Percentiles rank a stretch among this genome's conserved stretches.
phyloP scores from a whole-genome alignment of 2,329 filamentous ascomycete genomes.

The Thermothelomyces thermophilus region DNA sequence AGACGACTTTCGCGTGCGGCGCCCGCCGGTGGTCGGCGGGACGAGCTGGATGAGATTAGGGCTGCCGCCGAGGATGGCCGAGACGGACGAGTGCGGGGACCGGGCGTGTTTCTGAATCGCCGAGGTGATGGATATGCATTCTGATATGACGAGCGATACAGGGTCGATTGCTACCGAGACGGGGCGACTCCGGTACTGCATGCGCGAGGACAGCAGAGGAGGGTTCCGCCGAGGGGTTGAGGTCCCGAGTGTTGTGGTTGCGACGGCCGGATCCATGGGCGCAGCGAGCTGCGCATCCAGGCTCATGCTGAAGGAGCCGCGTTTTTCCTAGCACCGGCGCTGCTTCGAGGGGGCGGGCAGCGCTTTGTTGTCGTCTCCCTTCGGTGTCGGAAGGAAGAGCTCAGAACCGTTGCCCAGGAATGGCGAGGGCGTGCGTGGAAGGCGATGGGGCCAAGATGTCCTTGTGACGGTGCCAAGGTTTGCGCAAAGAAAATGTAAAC shows the following conservation, averaged over 20 bases:
- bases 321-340: background rate
- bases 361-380: background rate
- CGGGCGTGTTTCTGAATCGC: constrained; percentile 96
- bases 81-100: constrained; percentile 92
- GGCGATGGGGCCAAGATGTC: constrained; percentile 9
- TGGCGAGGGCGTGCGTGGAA: background rate
- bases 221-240: constrained; percentile 24
- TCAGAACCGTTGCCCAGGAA: background rate
- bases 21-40: constrained; percentile 38
- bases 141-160: constrained; percentile 88
- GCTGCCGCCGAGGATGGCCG: constrained; percentile 82
- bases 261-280: constrained; percentile 25
- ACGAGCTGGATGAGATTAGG: constrained; percentile 52
- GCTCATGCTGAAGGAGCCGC: constrained; percentile 10
- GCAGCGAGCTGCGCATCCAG: constrained; percentile 18
- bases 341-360: background rate
- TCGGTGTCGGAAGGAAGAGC: background rate
- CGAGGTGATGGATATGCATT: constrained; percentile 97
- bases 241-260: constrained; percentile 26
- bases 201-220: constrained; percentile 34
- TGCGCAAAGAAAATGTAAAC: background rate
- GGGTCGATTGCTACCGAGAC: constrained; percentile 83
- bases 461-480: constrained; percentile 12
- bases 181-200: constrained; percentile 54
- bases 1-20: constrained; percentile 37